Evolutionary conservation across 345 rosid genomes (phyloP), one percentile per base, ranked within the genome.

Genomic region (Corchorus olitorius): DNA sequence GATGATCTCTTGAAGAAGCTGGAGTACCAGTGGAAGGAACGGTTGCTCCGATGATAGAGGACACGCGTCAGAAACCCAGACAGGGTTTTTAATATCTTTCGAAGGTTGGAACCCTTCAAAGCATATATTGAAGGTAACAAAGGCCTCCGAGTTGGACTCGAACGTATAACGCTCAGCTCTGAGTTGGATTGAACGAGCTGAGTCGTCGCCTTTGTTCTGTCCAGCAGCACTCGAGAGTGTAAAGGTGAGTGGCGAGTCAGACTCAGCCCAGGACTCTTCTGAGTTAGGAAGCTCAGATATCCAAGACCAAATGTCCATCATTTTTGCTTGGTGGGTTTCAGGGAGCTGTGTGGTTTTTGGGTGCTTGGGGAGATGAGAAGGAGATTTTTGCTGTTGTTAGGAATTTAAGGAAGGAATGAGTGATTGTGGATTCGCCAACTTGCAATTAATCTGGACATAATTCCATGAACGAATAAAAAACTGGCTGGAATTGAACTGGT

Each of bases 281-380:
- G 82, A 81, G 78, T 75, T 73, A 11, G 83, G 87, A 2, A 93
- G 87, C 74, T 84, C 87, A 58, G 86, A 89, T 49, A 94, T 87
- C 97, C 97, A 94, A 3, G 94, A 88, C 98, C 98, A 94, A 3
- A 91, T 76, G 65, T 90, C 89, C 86, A 90, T 80, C 84, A 85
- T 85, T 52, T 56, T 72, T 12, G 60, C 35, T 2, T 52, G 60
- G 52, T 60, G 19, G 66, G 46, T 73, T 73, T 37, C 54, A 34
- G 16, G 37, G 65, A 27, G 4, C 43, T 75, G 20, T 34, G 8
- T 5, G 50, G 14, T 49, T 14, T 69, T 10, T 4, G 13, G 20
- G 59, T 62, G 70, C 1, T 43, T 76, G 46, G 55, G 70, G 70
- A 53, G 46, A 70, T 27, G 59, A n/a, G 74, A 49, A 73, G 59